Evolutionary conservation across 768 basidiomycete genomes (phyloP), one percentile per base, ranked within the genome.

Genomic region (Russula compacta): DNA sequence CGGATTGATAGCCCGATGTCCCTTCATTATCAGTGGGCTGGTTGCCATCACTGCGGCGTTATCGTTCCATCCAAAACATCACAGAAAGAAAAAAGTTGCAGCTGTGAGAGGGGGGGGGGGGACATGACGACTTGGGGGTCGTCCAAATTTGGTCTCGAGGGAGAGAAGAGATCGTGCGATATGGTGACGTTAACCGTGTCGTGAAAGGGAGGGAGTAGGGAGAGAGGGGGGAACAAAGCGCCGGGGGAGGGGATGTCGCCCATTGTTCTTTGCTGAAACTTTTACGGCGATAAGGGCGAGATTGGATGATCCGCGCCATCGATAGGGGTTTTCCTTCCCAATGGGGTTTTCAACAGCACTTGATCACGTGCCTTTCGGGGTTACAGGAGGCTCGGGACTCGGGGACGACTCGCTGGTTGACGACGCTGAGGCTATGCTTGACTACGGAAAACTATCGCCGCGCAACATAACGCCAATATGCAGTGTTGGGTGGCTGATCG

Each of bases 381-480:
- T 61, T 61, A 49, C 53, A 49, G 11, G 48, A 50, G 57, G 57
- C 57, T 53, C 58, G 58, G 55, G 21, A 21, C 24, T 29, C 24
- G 15, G 54, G 8, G 24, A 43, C 43, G 49, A 32, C 10, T 19
- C 12, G 53, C 10, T 17, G n/a, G 32, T 15, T 64, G 60, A 55
- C 29, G 39, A 56, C 38, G 48, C 53, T 17, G 53, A 42, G 51
- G 63, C 51, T 43, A 39, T 62, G 55, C 63, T 39, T 53, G 39
- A 19, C 29, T 15, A 39, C 52, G 63, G 42, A 53, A 56, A 35
- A 24, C 60, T 69, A 79, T 69, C 78, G 72, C 55, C 78, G 77
- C n/a, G 77, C 74, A 57, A 79, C 73, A 61, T 79, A 79, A 29
- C 78, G 75, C 78, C 78, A 79, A 67, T 75, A 79, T n/a, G 62